These are phyloP conservation scores for Lentinula raphanica DNA, from an alignment of 768 basidiomycete genomes.

Conservation along the genomic window DNA sequence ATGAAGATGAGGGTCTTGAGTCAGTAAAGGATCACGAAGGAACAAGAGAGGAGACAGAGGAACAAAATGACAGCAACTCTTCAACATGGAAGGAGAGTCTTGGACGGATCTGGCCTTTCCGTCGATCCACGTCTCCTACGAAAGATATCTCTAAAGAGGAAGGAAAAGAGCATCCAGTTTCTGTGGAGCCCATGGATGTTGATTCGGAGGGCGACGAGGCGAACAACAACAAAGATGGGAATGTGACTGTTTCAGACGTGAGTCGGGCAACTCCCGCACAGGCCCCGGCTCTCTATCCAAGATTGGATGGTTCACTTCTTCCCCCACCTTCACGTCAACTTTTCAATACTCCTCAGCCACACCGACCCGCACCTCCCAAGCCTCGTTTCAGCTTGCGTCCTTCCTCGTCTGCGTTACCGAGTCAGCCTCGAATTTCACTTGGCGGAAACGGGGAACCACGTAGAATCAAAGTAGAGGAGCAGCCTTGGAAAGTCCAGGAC, in stretches of 20 bases:
- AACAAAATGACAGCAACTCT: slow-evolving; percentile 11
- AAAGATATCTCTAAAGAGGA: neutral
- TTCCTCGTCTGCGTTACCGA: slow-evolving; percentile 7
- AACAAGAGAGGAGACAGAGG: slow-evolving; percentile 16
- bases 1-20: slow-evolving; percentile 20
- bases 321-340: slow-evolving; percentile 13
- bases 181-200: neutral
- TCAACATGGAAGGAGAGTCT: slow-evolving; percentile 40
- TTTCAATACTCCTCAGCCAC: slow-evolving; percentile 59
- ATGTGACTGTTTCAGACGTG: slow-evolving; percentile 1
- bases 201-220: neutral
- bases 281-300: slow-evolving; percentile 19
- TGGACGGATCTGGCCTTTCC: slow-evolving; percentile 39
- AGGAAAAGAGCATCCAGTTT: neutral
- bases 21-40: slow-evolving; percentile 22
- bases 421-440: slow-evolving; percentile 32
- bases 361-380: slow-evolving; percentile 10
- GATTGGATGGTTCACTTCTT: slow-evolving; percentile 25
- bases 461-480: slow-evolving; percentile 38
- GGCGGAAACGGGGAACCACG: slow-evolving; percentile 44
- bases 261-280: slow-evolving; percentile 23
- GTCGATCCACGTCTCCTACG: slow-evolving; percentile 19
- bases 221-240: neutral
- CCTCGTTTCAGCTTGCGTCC: neutral
- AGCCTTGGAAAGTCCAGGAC: slow-evolving; percentile 54